Evolutionary conservation across 257 asterid genomes (phyloP), one percentile per base, ranked within the genome.

Genomic region (Solanum bulbocastanum): DNA sequence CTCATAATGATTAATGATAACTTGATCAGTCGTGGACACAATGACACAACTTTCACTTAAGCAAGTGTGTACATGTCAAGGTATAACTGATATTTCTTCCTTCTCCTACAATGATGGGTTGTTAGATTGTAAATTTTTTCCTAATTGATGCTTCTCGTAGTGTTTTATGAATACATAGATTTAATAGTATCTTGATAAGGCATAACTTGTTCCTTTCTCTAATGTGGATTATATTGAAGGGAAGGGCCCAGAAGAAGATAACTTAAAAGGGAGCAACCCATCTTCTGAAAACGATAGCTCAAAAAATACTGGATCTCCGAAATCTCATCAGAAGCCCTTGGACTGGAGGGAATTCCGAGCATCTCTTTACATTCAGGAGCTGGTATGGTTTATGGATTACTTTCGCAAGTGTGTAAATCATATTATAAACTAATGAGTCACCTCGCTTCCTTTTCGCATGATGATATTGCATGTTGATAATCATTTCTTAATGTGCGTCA

Each of bases 341-440:
- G 98, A 94, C 89, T 97, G 94, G 94, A 90, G 94, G 88, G 94
- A 92, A 82, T 92, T 92, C 83, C 90, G 94, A 86, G 96, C 98
- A 30, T 78, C 88, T 84, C 93, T 83, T 60, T 88, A 83, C 89
- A 89, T 87, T 85, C 91, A 85, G 87, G 94, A 90, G 81, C 92
- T 88, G 94, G 94, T 92, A 88, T 23, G 32, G 25, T 71, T 86
- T 73, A 14, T 86, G 73, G 68, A 46, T 30, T 65, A 20, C 89
- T 85, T 83, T 49, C 7, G 12, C 68, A 36, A 27, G 52, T 86
- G 65, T 39, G 79, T 65, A 20, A 27, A 62, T 40, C 79, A 56
- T 71, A 49, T 60, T 33, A 4, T 37, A 72, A 62, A 33, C 84
- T 7, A 22, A 12, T 8, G 5, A 71, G 39, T 46, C 69, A 40